Evolutionary conservation across 2,329 filamentous ascomycete genomes (phyloP), one percentile per base, ranked within the genome.

Genomic region (Talaromyces albobiverticillius): DNA sequence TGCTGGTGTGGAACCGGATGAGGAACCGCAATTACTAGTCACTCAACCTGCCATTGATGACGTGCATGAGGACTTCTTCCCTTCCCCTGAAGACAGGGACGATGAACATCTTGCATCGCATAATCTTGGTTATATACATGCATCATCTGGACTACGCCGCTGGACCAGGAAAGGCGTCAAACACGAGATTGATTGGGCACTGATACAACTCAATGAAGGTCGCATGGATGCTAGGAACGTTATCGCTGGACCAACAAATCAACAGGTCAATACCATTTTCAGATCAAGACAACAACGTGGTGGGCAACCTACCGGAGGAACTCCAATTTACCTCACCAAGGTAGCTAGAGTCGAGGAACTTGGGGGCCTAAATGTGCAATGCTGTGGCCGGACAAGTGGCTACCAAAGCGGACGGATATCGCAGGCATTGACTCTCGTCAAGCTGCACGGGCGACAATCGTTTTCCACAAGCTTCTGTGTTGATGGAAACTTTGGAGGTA

Each of bases 161-260:
- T 86, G 88, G 67, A 80, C 78, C 49, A 81, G 86, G 56, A 79
- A 87, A 57, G 85, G 87, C 4, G 76, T 95, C 22, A 78, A 89
- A 5, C 93, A 96, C 67, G 93, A 97, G 70, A 91, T 97, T 42
- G 93, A 97, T 70, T 97, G 93, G 93, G 91, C 92, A 0, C 76
- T 97, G 2, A 91, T 97, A 62, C 84, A 89, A 61, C 89, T 97
- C 59, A 77, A 87, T 10, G 78, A 86, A 3, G 81, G 86, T 10
- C 84, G 93, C 1, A 75, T 86, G 13, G 89, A 93, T 3, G 77
- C 81, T 0, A 81, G 83, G 56, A 96, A 96, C 62, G 72, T 82
- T 10, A 86, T 96, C 20, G 61, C 69, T 11, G 46, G 40, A 20
- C 34, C 58, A 31, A 51, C 31, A 40, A 31, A 22, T 42, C 54